Evolutionary conservation across 225 moss, liverwort and hornwort species (phyloP).

Genomic region (Marchantia paleacea): DNA sequence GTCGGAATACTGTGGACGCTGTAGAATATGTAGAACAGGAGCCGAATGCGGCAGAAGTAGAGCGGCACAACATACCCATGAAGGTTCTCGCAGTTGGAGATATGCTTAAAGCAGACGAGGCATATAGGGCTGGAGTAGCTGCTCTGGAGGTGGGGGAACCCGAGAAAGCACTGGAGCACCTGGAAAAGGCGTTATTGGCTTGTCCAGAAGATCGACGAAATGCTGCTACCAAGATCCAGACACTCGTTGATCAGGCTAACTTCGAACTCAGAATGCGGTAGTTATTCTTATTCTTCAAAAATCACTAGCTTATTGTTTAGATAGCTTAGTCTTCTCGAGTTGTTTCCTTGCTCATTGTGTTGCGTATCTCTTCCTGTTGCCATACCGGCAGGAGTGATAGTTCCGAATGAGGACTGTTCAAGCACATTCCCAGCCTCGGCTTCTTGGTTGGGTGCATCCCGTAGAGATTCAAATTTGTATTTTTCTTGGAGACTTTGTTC

Average conservation of each 20-base stretch:
- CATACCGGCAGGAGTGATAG: not conserved
- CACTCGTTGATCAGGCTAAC: slow-evolving; percentile 31
- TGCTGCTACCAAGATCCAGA: slow-evolving; percentile 30
- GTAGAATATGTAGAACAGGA: not conserved
- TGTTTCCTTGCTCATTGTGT: not conserved
- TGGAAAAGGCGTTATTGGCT: slow-evolving; percentile 19
- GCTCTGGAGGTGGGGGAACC: slow-evolving; percentile 33
- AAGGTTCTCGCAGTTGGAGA: slow-evolving; percentile 30
- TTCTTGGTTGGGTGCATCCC: not conserved
- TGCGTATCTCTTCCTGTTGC: not conserved
- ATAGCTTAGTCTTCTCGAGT: not conserved
- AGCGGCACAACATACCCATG: slow-evolving; percentile 16
- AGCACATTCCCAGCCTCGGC: not conserved
- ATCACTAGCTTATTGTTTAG: not conserved
- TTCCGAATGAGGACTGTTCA: not conserved
- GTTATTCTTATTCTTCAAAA: not conserved
- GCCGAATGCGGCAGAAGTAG: slow-evolving; percentile 3
- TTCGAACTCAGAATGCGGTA: slow-evolving; percentile 35
- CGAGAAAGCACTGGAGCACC: slow-evolving; percentile 29
- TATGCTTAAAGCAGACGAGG: slow-evolving; percentile 34
- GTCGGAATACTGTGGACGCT: not conserved
- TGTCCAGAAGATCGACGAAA: slow-evolving; percentile 29
- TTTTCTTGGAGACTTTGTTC: not conserved
- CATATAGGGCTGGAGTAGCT: slow-evolving; percentile 35
- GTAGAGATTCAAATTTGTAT: not conserved